These are phyloP conservation scores for Potentilla sterilis DNA, from an alignment of 306 rosid genomes.

Conservation along the genomic window DNA sequence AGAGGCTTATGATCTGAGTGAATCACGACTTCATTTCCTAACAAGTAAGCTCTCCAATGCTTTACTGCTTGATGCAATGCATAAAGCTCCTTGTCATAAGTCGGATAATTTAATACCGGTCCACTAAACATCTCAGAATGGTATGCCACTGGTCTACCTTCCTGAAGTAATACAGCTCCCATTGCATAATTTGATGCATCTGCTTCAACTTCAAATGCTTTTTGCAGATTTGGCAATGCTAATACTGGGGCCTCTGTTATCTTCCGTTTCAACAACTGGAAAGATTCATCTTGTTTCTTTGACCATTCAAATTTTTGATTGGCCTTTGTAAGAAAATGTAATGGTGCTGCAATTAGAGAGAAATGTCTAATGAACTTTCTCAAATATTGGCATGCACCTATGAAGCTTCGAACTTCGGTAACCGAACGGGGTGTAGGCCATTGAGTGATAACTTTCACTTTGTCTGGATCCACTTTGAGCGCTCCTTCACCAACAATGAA, in stretches of 20 bases:
- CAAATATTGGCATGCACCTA: slow-evolving; percentile 1
- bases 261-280: no score
- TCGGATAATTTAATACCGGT: no score
- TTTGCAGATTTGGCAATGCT: no score
- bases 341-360: background rate
- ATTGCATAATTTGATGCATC: slow-evolving; percentile 4
- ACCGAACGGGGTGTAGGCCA: no score
- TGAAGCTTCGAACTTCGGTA: background rate
- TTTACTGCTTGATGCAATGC: background rate
- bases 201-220: background rate
- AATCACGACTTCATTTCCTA: background rate
- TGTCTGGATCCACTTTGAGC: no score
- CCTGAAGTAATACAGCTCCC: background rate
- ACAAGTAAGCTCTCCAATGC: background rate
- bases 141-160: background rate
- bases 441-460: no score
- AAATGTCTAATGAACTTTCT: background rate
- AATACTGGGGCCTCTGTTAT: no score
- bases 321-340: slow-evolving; percentile 4
- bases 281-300: no score
- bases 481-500: no score
- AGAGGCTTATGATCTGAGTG: background rate
- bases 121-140: background rate
- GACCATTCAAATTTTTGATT: background rate
- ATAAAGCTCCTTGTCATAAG: background rate